A percentile compares a stretch with the other conserved stretches of the same genome.
Evolutionary conservation across 108 stramenopile genomes (phyloP).

Genomic region (Chaetoceros muelleri): DNA sequence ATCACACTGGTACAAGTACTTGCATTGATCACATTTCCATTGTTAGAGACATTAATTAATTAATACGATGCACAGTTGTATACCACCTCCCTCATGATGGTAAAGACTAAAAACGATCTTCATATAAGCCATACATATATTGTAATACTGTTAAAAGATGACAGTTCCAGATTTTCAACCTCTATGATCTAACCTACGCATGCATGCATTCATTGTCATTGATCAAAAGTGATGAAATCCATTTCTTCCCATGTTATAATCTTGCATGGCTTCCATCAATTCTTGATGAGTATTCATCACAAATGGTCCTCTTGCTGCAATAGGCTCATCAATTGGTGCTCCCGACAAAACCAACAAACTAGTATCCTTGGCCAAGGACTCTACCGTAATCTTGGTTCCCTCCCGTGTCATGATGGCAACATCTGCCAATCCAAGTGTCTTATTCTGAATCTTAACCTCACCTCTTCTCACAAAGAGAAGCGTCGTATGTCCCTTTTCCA

Average conservation of each 20-base stretch:
- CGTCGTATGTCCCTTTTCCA: constrained; percentile 53
- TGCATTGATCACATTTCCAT: no score
- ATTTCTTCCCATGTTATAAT: constrained; percentile 64
- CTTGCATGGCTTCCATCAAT: constrained; percentile 64
- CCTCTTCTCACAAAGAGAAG: constrained; percentile 71
- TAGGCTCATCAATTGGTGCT: constrained; percentile 71
- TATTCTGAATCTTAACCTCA: constrained; percentile 17
- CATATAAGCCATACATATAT: no score
- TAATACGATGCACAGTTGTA: no score
- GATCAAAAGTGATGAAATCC: no score
- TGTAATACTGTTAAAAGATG: no score
- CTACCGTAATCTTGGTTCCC: constrained; percentile 33
- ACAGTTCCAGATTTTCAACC: no score
- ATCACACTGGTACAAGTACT: no score
- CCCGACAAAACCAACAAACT: constrained; percentile 71
- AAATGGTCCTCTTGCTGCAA: constrained; percentile 87
- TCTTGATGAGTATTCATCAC: constrained; percentile 90
- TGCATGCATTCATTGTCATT: neutral
- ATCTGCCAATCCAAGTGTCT: constrained; percentile 54
- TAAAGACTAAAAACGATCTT: no score
- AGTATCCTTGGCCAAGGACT: constrained; percentile 32
- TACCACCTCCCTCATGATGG: no score
- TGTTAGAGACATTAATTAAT: no score
- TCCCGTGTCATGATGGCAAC: constrained; percentile 58
- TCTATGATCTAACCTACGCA: neutral